Conservation (phyloP, 495 filamentous ascomycete genomes). For the Alectoria sarmentosa region DNA sequence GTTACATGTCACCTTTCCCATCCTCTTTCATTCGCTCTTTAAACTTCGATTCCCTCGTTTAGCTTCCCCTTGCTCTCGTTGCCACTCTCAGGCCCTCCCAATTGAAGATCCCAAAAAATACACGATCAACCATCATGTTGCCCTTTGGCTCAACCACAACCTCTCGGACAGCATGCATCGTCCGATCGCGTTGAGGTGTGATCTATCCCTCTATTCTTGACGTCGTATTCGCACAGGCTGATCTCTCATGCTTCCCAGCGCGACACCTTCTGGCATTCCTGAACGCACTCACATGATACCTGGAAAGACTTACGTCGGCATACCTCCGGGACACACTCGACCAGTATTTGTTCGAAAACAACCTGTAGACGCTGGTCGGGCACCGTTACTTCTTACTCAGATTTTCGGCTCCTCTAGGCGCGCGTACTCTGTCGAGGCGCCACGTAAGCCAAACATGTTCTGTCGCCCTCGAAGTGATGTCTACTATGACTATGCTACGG, state of each 20-base stretch:
- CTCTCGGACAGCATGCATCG: background rate
- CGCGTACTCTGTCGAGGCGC: conserved; percentile 5
- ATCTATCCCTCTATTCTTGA: background rate
- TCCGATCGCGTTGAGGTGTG: conserved; percentile 4
- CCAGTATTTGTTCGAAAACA: conserved; percentile 21
- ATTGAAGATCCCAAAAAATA: too few species aligned
- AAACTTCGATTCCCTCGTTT: background rate
- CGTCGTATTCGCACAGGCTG: background rate
- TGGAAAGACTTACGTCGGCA: conserved; percentile 24
- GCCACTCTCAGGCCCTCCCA: background rate
- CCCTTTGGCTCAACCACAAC: background rate
- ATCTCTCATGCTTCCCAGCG: conserved; percentile 9
- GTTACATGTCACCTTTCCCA: background rate
- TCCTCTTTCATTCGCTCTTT: background rate
- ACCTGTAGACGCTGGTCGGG: background rate
- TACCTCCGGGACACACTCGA: conserved; percentile 20
- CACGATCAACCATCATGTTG: background rate
- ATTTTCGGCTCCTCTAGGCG: conserved; percentile 3
- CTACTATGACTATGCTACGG: conserved; percentile 12
- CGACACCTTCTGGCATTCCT: background rate
- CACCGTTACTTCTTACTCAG: conserved; percentile 3
- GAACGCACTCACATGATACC: conserved; percentile 17
- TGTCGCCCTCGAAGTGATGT: background rate
- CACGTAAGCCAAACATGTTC: conserved; percentile 8
- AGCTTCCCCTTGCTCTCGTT: background rate